Percentiles rank a stretch among this genome's conserved stretches.
phyloP scores from a whole-genome alignment of 805 yeast genomes.

The Ogataea henricii region DNA sequence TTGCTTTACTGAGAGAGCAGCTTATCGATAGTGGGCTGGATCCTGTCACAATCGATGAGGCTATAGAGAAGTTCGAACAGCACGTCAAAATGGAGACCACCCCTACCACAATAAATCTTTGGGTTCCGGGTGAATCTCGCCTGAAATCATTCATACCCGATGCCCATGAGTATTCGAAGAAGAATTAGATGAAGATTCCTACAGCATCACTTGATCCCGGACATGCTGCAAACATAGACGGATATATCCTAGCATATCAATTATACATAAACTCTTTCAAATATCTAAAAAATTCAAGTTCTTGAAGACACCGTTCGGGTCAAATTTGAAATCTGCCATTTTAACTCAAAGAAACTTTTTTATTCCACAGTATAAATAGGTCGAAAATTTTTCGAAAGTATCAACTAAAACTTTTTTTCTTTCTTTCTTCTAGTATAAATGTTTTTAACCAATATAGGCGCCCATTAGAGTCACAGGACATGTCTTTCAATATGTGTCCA shows the following conservation, averaged over 20 bases:
- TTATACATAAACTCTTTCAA: not conserved
- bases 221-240: not conserved
- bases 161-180: slow-evolving; percentile 58
- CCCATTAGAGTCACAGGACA: slow-evolving; percentile 79
- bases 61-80: slow-evolving; percentile 55
- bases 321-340: slow-evolving; percentile 1
- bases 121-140: slow-evolving; percentile 57
- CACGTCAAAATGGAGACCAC: slow-evolving; percentile 60
- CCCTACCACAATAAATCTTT: slow-evolving; percentile 55
- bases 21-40: slow-evolving; percentile 54
- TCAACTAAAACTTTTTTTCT: slow-evolving; percentile 19
- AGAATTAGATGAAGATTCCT: slow-evolving; percentile 25
- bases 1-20: slow-evolving; percentile 65
- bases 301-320: not conserved
- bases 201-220: not conserved
- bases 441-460: slow-evolving; percentile 55
- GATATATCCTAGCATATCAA: not conserved
- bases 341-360: not conserved
- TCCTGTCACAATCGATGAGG: slow-evolving; percentile 59
- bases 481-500: slow-evolving; percentile 51
- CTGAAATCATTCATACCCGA: slow-evolving; percentile 58
- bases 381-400: slow-evolving; percentile 6
- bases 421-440: slow-evolving; percentile 20
- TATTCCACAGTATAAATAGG: slow-evolving; percentile 1
- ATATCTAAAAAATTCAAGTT: too few species aligned